phyloP scores from a whole-genome alignment of 345 rosid genomes.

The Dipteronia dyeriana region DNA sequence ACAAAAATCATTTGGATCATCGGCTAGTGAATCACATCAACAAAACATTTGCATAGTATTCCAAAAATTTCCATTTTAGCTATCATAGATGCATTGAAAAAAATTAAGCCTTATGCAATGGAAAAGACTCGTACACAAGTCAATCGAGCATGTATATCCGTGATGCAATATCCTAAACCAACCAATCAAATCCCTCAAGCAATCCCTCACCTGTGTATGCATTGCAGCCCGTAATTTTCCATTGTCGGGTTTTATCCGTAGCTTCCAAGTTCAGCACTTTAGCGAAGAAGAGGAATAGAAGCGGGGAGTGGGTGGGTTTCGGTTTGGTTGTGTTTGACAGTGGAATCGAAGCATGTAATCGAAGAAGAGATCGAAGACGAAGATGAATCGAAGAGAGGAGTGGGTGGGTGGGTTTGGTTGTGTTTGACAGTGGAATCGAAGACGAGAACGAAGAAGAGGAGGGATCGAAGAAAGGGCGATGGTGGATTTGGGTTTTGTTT shows the following conservation, averaged over 20 bases:
- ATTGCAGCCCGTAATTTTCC: conserved; percentile 88
- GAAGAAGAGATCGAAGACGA: no score
- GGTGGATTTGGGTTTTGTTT: no score
- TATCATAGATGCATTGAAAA: not conserved
- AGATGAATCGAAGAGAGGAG: no score
- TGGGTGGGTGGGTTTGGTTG: no score
- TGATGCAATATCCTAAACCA: conserved; percentile 93
- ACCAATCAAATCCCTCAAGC: conserved; percentile 90
- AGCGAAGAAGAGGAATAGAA: no score
- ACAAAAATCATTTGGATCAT: not conserved
- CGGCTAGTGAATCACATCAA: not conserved
- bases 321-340: no score
- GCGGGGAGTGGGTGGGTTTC: no score
- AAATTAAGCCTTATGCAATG: not conserved
- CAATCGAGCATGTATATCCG: conserved; percentile 86
- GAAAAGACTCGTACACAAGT: not conserved
- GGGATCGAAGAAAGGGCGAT: no score
- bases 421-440: no score
- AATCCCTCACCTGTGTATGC: conserved; percentile 89
- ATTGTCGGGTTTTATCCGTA: conserved; percentile 84
- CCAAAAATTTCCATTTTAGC: not conserved
- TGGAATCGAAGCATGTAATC: no score
- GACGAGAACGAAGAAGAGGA: no score
- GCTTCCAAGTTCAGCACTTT: conserved; percentile 78
- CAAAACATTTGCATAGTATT: not conserved